Evolutionary conservation across 2,329 filamentous ascomycete species (phyloP).

Genomic region (Fusarium odoratissimum): DNA sequence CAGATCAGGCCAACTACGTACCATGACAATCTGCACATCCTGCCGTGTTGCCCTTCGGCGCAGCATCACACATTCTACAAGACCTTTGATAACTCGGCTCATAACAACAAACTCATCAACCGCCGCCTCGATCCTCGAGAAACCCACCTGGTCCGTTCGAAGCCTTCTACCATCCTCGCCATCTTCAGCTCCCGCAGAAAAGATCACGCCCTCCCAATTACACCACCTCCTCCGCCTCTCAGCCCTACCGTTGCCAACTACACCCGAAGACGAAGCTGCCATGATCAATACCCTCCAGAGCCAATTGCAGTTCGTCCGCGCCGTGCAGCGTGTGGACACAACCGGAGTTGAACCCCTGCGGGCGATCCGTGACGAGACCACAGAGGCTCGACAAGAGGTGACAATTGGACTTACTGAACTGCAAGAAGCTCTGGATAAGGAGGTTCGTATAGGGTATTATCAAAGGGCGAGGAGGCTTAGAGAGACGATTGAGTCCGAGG

Average conservation of each 20-base stretch:
- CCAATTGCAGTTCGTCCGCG: conserved; percentile 90
- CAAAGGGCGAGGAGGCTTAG: conserved; percentile 56
- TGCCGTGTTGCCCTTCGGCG: conserved; percentile 48
- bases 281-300: conserved; percentile 82
- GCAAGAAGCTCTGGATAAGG: conserved; percentile 65
- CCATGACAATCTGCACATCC: conserved; percentile 48
- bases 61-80: conserved; percentile 16
- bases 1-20: neutral
- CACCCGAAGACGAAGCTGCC: conserved; percentile 69
- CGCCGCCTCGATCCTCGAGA: conserved; percentile 65
- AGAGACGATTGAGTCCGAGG: conserved; percentile 55
- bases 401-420: conserved; percentile 70
- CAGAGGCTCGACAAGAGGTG: conserved; percentile 67
- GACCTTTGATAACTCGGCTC: conserved; percentile 1
- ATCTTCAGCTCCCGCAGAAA: conserved; percentile 48
- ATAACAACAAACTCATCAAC: conserved; percentile 25
- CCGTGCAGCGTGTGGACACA: conserved; percentile 84
- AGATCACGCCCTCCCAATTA: conserved; percentile 75
- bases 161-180: conserved; percentile 70
- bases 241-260: conserved; percentile 79
- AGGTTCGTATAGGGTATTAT: conserved; percentile 70
- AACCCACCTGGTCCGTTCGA: conserved; percentile 85
- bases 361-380: conserved; percentile 84
- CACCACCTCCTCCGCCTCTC: conserved; percentile 89
- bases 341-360: conserved; percentile 77